phyloP scores from a whole-genome alignment of 1,139 yeast genomes.

The Candida sojae region DNA sequence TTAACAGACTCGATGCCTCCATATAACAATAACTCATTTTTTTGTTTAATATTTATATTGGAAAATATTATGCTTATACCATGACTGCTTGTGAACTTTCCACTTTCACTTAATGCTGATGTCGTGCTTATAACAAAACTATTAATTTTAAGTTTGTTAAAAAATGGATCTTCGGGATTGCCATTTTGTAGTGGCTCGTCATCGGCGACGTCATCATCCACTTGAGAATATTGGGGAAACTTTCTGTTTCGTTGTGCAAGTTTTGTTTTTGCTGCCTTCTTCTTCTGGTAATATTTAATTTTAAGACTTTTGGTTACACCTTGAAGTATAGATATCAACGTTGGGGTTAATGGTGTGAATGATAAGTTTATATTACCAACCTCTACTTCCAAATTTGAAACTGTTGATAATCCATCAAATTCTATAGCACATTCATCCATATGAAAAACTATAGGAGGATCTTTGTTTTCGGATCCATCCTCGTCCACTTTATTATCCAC shows the following conservation, averaged over 20 bases:
- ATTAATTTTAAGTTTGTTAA: constrained; percentile 35
- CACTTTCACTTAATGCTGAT: constrained; percentile 43
- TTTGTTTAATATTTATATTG: constrained; percentile 43
- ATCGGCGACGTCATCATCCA: constrained; percentile 17
- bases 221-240: constrained; percentile 34
- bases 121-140: constrained; percentile 42
- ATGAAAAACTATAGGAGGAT: constrained; percentile 24
- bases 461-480: constrained; percentile 6
- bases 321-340: constrained; percentile 30
- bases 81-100: constrained; percentile 34
- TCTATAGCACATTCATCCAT: constrained; percentile 40
- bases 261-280: constrained; percentile 19
- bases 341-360: constrained; percentile 36
- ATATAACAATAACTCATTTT: constrained; percentile 38
- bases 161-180: constrained; percentile 18
- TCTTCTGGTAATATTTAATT: constrained; percentile 31
- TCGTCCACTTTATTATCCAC: constrained; percentile 11
- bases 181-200: constrained; percentile 14
- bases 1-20: constrained; percentile 48
- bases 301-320: constrained; percentile 35
- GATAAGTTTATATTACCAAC: constrained; percentile 50
- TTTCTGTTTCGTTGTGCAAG: constrained; percentile 11
- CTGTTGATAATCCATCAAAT: constrained; percentile 53
- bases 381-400: constrained; percentile 49
- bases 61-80: constrained; percentile 29